phyloP scores from a whole-genome alignment of 805 yeast genomes.

The Candida insectalens region DNA sequence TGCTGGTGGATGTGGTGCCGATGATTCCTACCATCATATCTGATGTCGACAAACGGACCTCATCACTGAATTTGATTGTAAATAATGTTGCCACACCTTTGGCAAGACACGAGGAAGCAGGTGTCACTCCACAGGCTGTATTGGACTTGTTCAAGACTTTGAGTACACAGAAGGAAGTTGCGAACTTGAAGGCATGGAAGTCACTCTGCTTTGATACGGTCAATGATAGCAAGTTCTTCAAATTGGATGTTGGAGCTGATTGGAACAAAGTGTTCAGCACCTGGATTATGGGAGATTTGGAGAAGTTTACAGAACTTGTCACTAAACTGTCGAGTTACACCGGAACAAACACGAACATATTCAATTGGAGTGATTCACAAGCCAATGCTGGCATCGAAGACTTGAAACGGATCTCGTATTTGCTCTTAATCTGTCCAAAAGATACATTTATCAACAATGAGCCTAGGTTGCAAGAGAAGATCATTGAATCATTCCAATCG shows the following conservation, averaged over 20 bases:
- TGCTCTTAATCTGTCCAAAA: constrained; percentile 51
- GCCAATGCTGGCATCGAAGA: constrained; percentile 13
- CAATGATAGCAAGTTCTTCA: constrained; percentile 51
- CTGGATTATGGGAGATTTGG: constrained; percentile 63
- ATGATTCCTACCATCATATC: constrained; percentile 31
- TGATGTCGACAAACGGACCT: constrained; percentile 54
- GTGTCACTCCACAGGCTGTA: constrained; percentile 26
- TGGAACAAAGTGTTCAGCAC: constrained; percentile 50
- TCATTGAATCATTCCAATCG: constrained; percentile 20
- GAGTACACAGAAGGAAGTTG: constrained; percentile 24
- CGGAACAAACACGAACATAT: constrained; percentile 28
- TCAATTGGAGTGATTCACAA: constrained; percentile 27
- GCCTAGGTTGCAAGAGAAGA: constrained; percentile 31
- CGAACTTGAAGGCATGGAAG: constrained; percentile 51
- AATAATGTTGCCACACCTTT: constrained; percentile 45
- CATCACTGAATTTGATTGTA: constrained; percentile 41
- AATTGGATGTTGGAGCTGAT: constrained; percentile 17
- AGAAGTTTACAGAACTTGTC: constrained; percentile 44
- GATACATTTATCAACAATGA: constrained; percentile 45
- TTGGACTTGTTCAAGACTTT: constrained; percentile 33
- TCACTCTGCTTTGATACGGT: constrained; percentile 52
- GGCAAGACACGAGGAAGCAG: constrained; percentile 33
- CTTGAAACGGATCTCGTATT: constrained; percentile 47
- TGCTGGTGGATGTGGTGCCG: constrained; percentile 31
- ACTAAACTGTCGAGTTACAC: constrained; percentile 38